Evolutionary conservation across 78 protist genomes (phyloP), one percentile per base, ranked within the genome.

Genomic region (Acrasis kona): DNA sequence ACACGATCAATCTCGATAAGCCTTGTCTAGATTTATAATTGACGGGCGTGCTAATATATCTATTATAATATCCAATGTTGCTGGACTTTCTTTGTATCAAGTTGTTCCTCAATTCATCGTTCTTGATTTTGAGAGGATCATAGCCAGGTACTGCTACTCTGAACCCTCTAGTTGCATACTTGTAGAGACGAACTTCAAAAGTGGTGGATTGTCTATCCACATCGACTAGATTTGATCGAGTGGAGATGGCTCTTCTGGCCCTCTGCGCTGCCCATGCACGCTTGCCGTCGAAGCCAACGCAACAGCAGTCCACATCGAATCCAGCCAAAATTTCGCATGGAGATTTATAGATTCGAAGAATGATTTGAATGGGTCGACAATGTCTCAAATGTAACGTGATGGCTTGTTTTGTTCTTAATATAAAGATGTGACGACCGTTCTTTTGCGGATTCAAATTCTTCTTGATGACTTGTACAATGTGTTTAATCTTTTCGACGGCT

Each of bases 151-250:
- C 68, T n/a, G 12, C 6, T 10, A 79, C 41, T 28, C 41, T 69
- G 61, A 79, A 79, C 12, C 84, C 84, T 2, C 84, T 37, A 19
- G 7, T 3, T 5, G 72, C 83, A 72, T 79, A 79, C 80, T 79
- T 79, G 70, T 4, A 27, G 32, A 80, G 37, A 3, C 84, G 10
- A 1, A 0, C 0, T 30, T 79, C 84, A n/a, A 68, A 79, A 3
- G 84, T 0, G 35, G 67, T 10, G 5, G 65, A 28, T 10, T 82
- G 80, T 5, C 50, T 6, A 4, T 65, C 0, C 35, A 79, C 0
- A 35, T 80, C 80, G 64, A 80, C n/a, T 4, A 28, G 10, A 32
- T 79, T 79, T 29, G 0, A 0, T 10, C 19, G 72, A 10, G 30
- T 40, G 6, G 1, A 28, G 19, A 79, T 10, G 5, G 84, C 65